A percentile compares a stretch with the other conserved stretches of the same genome.
Evolutionary conservation across 2,329 filamentous ascomycete species (phyloP).

Genomic region (Aspergillus calidoustus): DNA sequence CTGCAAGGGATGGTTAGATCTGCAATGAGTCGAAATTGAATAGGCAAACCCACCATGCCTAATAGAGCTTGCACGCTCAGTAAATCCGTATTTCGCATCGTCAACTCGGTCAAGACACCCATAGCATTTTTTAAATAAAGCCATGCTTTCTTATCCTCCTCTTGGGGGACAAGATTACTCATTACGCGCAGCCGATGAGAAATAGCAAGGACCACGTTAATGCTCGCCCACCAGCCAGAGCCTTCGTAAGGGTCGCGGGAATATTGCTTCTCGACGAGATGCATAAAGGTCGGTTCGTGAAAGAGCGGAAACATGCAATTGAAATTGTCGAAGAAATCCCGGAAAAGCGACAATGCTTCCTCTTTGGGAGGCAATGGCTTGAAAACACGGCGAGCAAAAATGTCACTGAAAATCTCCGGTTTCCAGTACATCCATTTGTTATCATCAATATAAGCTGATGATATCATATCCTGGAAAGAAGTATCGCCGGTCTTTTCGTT

Average conservation of each 20-base stretch:
- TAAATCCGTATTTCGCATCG: constrained; percentile 94
- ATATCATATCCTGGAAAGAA: constrained; percentile 94
- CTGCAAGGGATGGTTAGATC: constrained; percentile 34
- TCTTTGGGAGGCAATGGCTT: constrained; percentile 79
- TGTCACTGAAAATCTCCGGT: constrained; percentile 91
- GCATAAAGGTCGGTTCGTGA: constrained; percentile 98
- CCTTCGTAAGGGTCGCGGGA: constrained; percentile 90
- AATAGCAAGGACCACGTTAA: constrained; percentile 93
- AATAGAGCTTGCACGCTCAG: constrained; percentile 92
- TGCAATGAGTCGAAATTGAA: neutral
- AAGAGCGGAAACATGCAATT: constrained; percentile 99
- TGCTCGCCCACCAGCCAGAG: constrained; percentile 96
- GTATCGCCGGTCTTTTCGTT: constrained; percentile 96
- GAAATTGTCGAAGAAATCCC: constrained; percentile 97
- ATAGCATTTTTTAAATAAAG: constrained; percentile 95
- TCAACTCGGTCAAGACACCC: constrained; percentile 88
- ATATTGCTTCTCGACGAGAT: constrained; percentile 92
- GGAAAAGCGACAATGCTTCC: constrained; percentile 85
- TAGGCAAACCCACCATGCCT: constrained; percentile 68
- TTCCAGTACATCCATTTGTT: constrained; percentile 98
- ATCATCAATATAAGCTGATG: constrained; percentile 85
- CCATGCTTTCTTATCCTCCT: constrained; percentile 95
- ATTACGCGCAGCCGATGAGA: constrained; percentile 90
- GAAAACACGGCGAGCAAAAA: constrained; percentile 85
- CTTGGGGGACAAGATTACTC: constrained; percentile 87